These are phyloP conservation scores for Alternaria rosae DNA, from an alignment of 2,329 filamentous ascomycete genomes.

Conservation along the genomic window DNA sequence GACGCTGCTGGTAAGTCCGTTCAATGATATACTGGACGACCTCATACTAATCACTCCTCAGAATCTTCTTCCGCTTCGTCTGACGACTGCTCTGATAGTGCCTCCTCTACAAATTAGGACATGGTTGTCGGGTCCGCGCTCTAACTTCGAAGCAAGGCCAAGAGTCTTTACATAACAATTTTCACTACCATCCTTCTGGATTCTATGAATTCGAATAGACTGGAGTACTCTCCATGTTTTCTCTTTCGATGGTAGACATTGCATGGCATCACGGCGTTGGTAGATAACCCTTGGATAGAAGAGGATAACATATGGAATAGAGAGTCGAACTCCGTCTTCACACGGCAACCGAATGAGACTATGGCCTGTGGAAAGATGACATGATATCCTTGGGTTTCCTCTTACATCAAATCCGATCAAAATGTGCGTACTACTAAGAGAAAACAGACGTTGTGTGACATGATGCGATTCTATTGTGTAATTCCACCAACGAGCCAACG, in stretches of 20 bases:
- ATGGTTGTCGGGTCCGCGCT: background rate
- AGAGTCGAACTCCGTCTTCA: background rate
- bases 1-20: background rate
- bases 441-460: background rate
- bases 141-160: background rate
- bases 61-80: background rate
- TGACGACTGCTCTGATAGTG: background rate
- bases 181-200: too few relatives aligned
- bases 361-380: background rate
- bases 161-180: too few relatives aligned
- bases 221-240: too few relatives aligned
- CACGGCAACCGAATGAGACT: background rate
- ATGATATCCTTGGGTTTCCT: background rate
- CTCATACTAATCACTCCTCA: background rate
- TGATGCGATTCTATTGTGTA: background rate
- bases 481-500: background rate
- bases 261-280: background rate
- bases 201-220: too few relatives aligned
- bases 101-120: background rate
- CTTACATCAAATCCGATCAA: background rate
- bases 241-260: too few relatives aligned
- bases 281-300: background rate
- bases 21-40: background rate
- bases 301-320: background rate
- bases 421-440: background rate